These are phyloP conservation scores for Pseudozyma pruni DNA, from an alignment of 1,284 basidiomycete genomes.

Conservation along the genomic window DNA sequence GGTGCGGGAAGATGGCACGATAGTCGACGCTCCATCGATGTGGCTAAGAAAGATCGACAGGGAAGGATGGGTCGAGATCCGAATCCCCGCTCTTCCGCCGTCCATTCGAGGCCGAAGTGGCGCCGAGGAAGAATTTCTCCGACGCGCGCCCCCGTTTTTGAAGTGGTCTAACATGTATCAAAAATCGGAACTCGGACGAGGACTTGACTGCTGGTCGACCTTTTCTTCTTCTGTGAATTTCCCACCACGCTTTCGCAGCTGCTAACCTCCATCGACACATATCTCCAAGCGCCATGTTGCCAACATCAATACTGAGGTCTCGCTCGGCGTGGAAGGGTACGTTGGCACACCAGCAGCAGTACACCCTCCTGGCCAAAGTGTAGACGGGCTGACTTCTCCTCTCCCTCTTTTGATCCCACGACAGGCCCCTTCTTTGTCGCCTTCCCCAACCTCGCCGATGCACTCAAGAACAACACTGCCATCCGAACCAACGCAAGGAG, in stretches of 20 bases:
- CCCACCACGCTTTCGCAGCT: neutral
- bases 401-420: neutral
- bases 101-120: too few species aligned
- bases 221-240: conserved; percentile 2
- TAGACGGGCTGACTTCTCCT: neutral
- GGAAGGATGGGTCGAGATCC: too few species aligned
- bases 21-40: too few species aligned
- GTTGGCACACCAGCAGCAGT: conserved; percentile 6
- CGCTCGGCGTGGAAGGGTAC: conserved; percentile 65
- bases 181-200: conserved; percentile 18
- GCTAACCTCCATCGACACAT: conserved; percentile 1
- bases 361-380: too few species aligned
- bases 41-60: too few species aligned
- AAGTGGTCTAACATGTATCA: conserved; percentile 6
- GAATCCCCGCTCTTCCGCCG: too few species aligned
- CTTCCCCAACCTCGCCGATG: conserved; percentile 88
- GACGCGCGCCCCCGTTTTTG: too few species aligned
- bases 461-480: conserved; percentile 82
- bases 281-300: conserved; percentile 39
- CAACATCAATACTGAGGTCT: conserved; percentile 42
- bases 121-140: neutral
- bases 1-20: too few species aligned
- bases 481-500: conserved; percentile 89
- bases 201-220: neutral
- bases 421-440: conserved; percentile 90